A percentile compares a stretch with the other conserved stretches of the same genome.
Conservation (phyloP, 179 eudicot species). For the Nepenthes alata region DNA sequence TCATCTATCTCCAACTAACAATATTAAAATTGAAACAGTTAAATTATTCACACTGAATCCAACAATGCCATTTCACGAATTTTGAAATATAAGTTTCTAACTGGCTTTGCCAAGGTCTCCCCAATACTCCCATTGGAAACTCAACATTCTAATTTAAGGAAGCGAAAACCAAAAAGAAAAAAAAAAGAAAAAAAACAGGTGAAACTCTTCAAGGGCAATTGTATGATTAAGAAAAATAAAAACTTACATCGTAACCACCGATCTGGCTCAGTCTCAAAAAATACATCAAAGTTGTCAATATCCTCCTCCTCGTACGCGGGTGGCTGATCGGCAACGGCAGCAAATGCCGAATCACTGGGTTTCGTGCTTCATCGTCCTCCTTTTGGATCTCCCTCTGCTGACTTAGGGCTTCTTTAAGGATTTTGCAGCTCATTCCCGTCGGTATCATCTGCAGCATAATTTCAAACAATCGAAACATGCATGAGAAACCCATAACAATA, state of each 20-base stretch:
- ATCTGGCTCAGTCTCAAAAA: conserved; percentile 43
- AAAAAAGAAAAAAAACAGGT: background rate
- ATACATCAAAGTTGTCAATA: conserved; percentile 50
- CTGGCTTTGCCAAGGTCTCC: no score
- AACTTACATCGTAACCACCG: conserved; percentile 44
- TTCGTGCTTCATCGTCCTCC: conserved; percentile 31
- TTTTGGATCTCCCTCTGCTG: conserved; percentile 75
- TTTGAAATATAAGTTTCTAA: no score
- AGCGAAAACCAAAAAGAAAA: background rate
- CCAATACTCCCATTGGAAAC: no score
- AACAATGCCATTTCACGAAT: background rate
- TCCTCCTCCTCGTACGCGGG: conserved; percentile 36
- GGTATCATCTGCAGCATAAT: conserved; percentile 42
- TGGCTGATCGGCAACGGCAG: conserved; percentile 1
- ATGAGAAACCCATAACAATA: background rate
- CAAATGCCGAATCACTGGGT: conserved; percentile 16
- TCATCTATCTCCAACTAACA: conserved; percentile 53
- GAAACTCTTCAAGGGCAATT: background rate
- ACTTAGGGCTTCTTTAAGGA: conserved; percentile 49
- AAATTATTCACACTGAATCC: background rate
- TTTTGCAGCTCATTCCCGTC: conserved; percentile 51
- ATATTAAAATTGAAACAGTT: background rate
- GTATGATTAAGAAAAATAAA: background rate
- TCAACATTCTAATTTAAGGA: background rate
- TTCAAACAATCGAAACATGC: background rate